phyloP scores from a whole-genome alignment of 148 eudicot genomes.

The Tetragonia tetragonoides region DNA sequence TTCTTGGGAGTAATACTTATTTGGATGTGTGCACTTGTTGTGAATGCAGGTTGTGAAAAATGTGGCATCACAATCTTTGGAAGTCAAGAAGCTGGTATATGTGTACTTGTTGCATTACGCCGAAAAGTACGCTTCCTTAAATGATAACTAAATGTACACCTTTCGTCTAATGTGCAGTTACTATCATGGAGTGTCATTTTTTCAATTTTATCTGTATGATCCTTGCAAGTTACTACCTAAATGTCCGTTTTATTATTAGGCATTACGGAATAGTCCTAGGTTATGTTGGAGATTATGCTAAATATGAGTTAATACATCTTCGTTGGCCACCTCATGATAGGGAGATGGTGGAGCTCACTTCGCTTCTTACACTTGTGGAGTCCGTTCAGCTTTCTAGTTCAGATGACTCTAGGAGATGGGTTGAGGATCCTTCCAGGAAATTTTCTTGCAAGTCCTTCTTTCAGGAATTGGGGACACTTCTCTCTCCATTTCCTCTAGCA shows the following conservation, averaged over 20 bases:
- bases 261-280: neutral
- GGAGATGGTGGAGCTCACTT: no score
- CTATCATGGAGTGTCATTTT: neutral
- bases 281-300: neutral
- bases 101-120: slow-evolving; percentile 93
- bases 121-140: slow-evolving; percentile 67
- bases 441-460: no score
- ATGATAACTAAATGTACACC: neutral
- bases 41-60: slow-evolving; percentile 85
- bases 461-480: no score
- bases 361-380: no score
- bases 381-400: no score
- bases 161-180: neutral
- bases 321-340: no score
- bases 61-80: slow-evolving; percentile 89
- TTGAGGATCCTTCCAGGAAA: no score
- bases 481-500: no score
- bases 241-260: slow-evolving; percentile 1
- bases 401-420: no score
- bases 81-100: slow-evolving; percentile 99
- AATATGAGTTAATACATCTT: neutral
- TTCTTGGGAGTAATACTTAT: slow-evolving; percentile 16
- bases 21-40: slow-evolving; percentile 4
- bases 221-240: neutral
- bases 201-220: neutral